Percentiles rank a stretch among this genome's conserved stretches.
phyloP scores from a whole-genome alignment of 2,329 filamentous ascomycete genomes.

The Xylariales sp. region DNA sequence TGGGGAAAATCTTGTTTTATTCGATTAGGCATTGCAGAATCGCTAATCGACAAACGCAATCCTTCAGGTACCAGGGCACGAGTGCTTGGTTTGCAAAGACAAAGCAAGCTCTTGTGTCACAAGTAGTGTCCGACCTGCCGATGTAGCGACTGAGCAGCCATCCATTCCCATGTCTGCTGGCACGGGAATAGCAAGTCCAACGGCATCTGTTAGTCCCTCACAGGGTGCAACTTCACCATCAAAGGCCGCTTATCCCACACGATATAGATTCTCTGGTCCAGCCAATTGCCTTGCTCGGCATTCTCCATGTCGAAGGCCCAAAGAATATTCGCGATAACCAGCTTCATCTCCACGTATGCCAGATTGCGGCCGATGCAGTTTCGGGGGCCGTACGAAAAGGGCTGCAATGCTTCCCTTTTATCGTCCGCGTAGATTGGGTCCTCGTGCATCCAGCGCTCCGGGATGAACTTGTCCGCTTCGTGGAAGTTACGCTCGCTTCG shows the following conservation, averaged over 20 bases:
- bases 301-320: neutral
- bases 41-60: no score
- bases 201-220: no score
- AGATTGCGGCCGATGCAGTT: constrained; percentile 1
- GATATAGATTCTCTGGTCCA: neutral
- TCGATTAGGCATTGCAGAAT: no score
- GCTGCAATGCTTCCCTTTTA: neutral
- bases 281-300: neutral
- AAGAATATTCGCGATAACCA: neutral
- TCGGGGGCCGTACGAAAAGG: neutral
- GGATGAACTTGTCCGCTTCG: neutral
- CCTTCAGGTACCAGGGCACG: no score
- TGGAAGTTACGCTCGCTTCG: neutral
- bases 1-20: no score
- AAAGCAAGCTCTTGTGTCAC: no score
- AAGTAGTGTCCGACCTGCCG: no score
- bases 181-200: no score
- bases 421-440: neutral
- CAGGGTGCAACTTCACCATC: neutral
- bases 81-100: no score
- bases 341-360: neutral
- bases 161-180: no score
- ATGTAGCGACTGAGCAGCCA: no score
- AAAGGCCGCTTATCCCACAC: neutral
- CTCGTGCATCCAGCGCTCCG: neutral